Evolutionary conservation across 2,329 filamentous ascomycete genomes (phyloP).

Genomic region (Curvularia sp.): DNA sequence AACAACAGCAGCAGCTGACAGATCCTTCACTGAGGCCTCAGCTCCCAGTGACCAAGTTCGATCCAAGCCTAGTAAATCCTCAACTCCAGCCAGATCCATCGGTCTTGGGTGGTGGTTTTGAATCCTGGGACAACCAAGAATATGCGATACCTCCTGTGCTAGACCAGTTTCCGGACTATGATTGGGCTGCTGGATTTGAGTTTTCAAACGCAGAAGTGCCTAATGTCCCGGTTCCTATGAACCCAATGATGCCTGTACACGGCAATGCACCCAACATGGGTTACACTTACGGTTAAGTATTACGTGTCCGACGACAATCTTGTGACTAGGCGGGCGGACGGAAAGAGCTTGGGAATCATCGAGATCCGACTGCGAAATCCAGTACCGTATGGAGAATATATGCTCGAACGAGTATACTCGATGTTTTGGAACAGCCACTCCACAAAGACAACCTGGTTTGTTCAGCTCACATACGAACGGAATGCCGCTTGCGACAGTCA

Average conservation of each 20-base stretch:
- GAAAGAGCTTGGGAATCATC: neutral
- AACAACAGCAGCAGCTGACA: slow-evolving; percentile 22
- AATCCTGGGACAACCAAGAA: slow-evolving; percentile 39
- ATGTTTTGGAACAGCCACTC: neutral
- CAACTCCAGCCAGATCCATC: slow-evolving; percentile 31
- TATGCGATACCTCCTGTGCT: slow-evolving; percentile 41
- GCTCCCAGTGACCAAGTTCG: slow-evolving; percentile 35
- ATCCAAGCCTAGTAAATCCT: slow-evolving; percentile 33
- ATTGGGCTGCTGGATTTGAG: slow-evolving; percentile 48
- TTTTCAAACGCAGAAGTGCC: slow-evolving; percentile 42
- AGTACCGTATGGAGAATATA: slow-evolving; percentile 3
- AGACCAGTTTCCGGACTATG: slow-evolving; percentile 49
- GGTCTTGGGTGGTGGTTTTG: slow-evolving; percentile 30
- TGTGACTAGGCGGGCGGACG: neutral
- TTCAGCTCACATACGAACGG: neutral
- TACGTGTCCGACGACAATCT: neutral
- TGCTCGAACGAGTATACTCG: neutral
- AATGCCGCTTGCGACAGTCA: neutral
- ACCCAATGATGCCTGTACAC: slow-evolving; percentile 28
- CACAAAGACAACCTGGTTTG: neutral
- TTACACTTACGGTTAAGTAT: slow-evolving; percentile 36
- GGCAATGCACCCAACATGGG: slow-evolving; percentile 30
- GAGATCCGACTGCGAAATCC: neutral
- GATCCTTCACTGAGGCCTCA: slow-evolving; percentile 26
- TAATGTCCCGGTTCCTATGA: slow-evolving; percentile 29